Percentiles rank a stretch among this genome's conserved stretches.
phyloP scores from a whole-genome alignment of 179 eudicot species.

The Nepenthes alata region DNA sequence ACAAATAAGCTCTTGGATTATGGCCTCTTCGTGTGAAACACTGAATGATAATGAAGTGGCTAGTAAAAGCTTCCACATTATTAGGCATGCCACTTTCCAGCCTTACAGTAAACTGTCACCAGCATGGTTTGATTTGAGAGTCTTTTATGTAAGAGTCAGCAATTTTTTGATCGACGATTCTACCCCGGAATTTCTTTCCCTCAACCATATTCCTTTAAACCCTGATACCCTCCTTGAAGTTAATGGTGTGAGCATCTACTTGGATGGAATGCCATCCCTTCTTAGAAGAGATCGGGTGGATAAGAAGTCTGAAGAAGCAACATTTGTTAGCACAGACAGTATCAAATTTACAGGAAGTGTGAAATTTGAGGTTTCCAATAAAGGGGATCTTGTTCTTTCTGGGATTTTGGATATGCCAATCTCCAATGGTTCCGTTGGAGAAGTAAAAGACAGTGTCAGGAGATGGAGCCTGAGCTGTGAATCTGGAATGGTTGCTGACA shows the following conservation, averaged over 20 bases:
- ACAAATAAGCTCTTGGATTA: background rate
- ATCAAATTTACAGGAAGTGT: constrained; percentile 52
- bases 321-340: constrained; percentile 71
- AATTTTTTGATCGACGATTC: constrained; percentile 50
- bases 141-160: constrained; percentile 65
- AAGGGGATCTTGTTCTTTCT: constrained; percentile 36
- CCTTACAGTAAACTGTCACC: constrained; percentile 16
- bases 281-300: constrained; percentile 68
- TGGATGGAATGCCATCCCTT: constrained; percentile 48
- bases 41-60: constrained; percentile 30
- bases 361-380: constrained; percentile 68
- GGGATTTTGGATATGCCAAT: constrained; percentile 42
- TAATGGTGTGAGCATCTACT: constrained; percentile 52
- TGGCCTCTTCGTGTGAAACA: constrained; percentile 16
- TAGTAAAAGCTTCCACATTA: constrained; percentile 31
- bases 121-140: constrained; percentile 71
- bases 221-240: constrained; percentile 69
- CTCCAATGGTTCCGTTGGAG: constrained; percentile 30
- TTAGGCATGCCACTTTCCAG: constrained; percentile 29
- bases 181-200: constrained; percentile 58
- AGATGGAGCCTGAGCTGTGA: constrained; percentile 61
- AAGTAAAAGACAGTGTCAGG: constrained; percentile 18
- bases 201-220: constrained; percentile 58
- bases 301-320: constrained; percentile 70
- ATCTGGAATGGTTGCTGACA: constrained; percentile 26